Evolutionary conservation across 345 rosid genomes (phyloP).

Genomic region (Lepidium africanum): DNA sequence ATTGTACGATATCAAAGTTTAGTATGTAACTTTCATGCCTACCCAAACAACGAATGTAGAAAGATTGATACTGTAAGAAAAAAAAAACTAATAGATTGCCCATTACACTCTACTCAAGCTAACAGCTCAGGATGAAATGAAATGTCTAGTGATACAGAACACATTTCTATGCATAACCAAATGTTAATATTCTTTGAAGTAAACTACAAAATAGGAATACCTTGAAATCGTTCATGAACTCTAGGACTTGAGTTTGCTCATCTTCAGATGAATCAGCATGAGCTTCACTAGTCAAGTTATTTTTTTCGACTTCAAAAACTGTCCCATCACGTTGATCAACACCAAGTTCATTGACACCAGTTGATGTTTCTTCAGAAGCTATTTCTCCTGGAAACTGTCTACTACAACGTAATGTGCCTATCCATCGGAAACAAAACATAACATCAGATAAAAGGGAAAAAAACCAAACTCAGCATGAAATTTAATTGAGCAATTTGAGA

Average conservation of each 20-base stretch:
- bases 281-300: slow-evolving; percentile 18
- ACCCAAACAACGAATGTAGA: too few relatives aligned
- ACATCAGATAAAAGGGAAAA: not conserved
- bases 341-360: slow-evolving; percentile 29
- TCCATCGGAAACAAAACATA: not conserved
- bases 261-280: slow-evolving; percentile 30
- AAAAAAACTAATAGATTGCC: too few relatives aligned
- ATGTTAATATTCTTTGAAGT: not conserved
- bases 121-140: too few relatives aligned
- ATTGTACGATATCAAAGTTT: too few relatives aligned
- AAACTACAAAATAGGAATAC: slow-evolving; percentile 18
- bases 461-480: not conserved
- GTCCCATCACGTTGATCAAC: slow-evolving; percentile 32
- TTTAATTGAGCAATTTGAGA: not conserved
- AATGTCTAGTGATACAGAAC: not conserved
- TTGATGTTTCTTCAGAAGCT: slow-evolving; percentile 38
- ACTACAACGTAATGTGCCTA: slow-evolving; percentile 28
- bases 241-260: slow-evolving; percentile 26
- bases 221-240: slow-evolving; percentile 52
- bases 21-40: too few relatives aligned
- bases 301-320: slow-evolving; percentile 26
- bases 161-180: not conserved
- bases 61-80: too few relatives aligned
- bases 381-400: slow-evolving; percentile 40
- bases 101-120: too few relatives aligned